Evolutionary conservation across 495 filamentous ascomycete genomes (phyloP), one percentile per base, ranked within the genome.

Genomic region (Talaromyces stipitatus): DNA sequence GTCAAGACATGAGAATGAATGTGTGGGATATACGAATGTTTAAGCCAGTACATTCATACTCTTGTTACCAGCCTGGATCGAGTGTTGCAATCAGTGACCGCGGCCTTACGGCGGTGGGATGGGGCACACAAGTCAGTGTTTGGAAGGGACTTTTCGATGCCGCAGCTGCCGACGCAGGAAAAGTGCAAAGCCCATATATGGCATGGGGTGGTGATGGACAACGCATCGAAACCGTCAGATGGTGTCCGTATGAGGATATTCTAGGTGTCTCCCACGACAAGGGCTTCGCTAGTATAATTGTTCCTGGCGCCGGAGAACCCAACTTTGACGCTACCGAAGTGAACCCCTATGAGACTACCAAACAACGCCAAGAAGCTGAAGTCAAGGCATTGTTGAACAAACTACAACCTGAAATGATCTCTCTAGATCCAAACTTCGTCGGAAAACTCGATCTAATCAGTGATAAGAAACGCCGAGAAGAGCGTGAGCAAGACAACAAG

Each of bases 21-120:
- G 85, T 98, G 16, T 98, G 95, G 90, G 94, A 98, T 68, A 87
- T 98, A 61, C 87, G 94, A 20, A 95, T 88, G 79, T 95, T 91
- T 72, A 89, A 88, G 54, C 88, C 95, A 65, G 87, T 97, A 14
- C 89, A 95, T 69, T 88, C 79, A 59, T 97, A 96, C 75, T 92
- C 90, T 58, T 89, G 90, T 54, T 83, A 86, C 45, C 82, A 88
- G 52, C 95, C 95, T 6, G 91, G 89, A n/a, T 84, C 88, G 18
- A 85, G 86, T 3, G 74, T 97, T 20, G 77, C 89, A 7, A 94
- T 98, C 71, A 92, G 88, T 65, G 95, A 97, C 69, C 86, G 87
- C 12, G 84, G 84, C 28, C 75, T 97, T 22, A 89, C 90, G 2
- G 90, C 91, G 4, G 89, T 97, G 4, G 89, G 92, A 58, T 96